Percentiles rank a stretch among this genome's conserved stretches.
Conservation (phyloP, 1,284 basidiomycete genomes). For the Pascua guehoae region DNA sequence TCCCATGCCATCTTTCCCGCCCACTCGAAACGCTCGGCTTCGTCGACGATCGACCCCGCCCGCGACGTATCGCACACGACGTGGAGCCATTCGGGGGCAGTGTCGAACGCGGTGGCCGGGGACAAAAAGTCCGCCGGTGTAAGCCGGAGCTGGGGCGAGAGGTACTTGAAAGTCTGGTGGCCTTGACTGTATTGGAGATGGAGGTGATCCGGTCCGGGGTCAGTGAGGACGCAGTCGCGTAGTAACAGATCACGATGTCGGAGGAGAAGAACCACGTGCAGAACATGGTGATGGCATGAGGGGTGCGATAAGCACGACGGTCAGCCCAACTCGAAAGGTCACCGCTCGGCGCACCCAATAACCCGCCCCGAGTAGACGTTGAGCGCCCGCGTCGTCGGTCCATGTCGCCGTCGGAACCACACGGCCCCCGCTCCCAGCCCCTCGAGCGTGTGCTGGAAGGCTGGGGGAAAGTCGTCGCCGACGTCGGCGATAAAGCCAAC, state of each 20-base stretch:
- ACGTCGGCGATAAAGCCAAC: constrained; percentile 80
- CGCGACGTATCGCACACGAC: constrained; percentile 79
- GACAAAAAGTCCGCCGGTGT: constrained; percentile 63
- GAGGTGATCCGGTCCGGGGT: too few species aligned
- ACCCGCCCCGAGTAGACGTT: constrained; percentile 72
- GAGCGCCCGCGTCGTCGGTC: constrained; percentile 67
- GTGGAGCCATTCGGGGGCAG: constrained; percentile 62
- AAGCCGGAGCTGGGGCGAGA: constrained; percentile 68
- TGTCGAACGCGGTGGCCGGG: constrained; percentile 52
- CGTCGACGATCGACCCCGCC: constrained; percentile 63
- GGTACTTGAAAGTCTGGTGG: constrained; percentile 69
- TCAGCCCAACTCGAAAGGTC: background rate
- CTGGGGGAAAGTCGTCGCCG: constrained; percentile 69
- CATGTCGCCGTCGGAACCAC: constrained; percentile 63
- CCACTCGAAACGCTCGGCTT: constrained; percentile 63
- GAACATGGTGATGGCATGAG: background rate
- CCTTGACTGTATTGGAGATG: constrained; percentile 43
- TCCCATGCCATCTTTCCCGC: constrained; percentile 69
- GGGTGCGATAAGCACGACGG: background rate
- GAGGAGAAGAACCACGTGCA: background rate
- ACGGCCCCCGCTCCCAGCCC: constrained; percentile 73
- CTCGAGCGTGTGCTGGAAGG: constrained; percentile 60
- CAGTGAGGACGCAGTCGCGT: too few species aligned
- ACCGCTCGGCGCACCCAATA: constrained; percentile 56
- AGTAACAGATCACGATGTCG: background rate